phyloP scores from a whole-genome alignment of 192 early-diverging fungal species.

The Glomus cerebriforme region DNA sequence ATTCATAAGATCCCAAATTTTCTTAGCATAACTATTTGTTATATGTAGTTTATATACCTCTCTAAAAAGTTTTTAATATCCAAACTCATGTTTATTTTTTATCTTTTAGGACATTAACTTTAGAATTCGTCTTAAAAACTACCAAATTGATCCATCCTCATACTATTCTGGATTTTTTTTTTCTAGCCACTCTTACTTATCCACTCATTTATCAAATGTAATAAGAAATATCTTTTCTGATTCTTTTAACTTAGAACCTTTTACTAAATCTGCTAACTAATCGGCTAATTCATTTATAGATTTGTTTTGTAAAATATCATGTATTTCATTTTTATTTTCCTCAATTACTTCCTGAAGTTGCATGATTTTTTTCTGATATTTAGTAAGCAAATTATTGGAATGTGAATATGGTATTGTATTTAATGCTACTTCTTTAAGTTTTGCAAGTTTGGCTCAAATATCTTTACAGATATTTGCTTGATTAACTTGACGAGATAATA shows the following conservation, averaged over 20 bases:
- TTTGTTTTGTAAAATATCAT: background rate
- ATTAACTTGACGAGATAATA: conserved; percentile 9
- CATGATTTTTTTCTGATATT: conserved; percentile 6
- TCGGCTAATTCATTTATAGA: background rate
- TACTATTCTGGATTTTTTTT: too few species aligned
- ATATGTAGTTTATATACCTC: background rate
- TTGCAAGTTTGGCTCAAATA: conserved; percentile 9
- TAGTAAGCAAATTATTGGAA: background rate
- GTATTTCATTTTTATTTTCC: background rate
- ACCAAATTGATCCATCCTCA: background rate
- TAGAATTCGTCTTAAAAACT: background rate
- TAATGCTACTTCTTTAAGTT: conserved; percentile 13
- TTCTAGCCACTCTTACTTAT: background rate
- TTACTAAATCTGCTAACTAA: background rate
- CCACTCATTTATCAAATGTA: background rate
- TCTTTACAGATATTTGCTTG: conserved; percentile 12
- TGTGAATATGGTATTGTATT: background rate
- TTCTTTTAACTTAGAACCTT: too few species aligned
- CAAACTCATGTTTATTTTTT: background rate
- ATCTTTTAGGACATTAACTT: background rate
- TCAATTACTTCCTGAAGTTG: background rate
- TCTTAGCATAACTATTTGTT: background rate
- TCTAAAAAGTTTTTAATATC: background rate
- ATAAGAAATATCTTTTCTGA: background rate
- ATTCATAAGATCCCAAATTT: background rate